Evolutionary conservation across 371 early-diverging fungal species (phyloP).

Genomic region (Lichtheimia ornata): DNA sequence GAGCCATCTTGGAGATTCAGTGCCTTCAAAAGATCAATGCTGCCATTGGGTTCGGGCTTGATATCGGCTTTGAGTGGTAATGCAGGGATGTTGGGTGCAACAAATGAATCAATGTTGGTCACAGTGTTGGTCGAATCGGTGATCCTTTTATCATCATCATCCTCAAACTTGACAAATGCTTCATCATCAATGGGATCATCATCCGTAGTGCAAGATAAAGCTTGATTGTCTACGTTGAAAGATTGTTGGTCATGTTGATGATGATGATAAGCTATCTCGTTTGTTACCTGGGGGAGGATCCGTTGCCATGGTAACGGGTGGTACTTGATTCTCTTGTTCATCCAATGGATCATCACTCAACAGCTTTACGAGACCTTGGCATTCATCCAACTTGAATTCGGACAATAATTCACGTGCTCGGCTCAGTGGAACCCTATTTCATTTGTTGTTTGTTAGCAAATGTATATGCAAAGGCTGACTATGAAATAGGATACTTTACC

Average conservation of each 20-base stretch:
- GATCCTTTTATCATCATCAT: constrained; percentile 34
- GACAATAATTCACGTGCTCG: constrained; percentile 55
- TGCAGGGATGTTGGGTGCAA: constrained; percentile 4
- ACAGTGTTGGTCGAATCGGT: constrained; percentile 4
- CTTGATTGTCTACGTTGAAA: too few relatives aligned
- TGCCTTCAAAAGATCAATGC: not conserved
- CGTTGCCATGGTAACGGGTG: too few relatives aligned
- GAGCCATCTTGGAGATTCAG: constrained; percentile 30
- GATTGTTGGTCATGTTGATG: too few relatives aligned
- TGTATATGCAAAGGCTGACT: not conserved
- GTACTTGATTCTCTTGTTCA: constrained; percentile 6
- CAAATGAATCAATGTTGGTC: not conserved
- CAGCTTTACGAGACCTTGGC: constrained; percentile 44
- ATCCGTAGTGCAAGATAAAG: too few relatives aligned
- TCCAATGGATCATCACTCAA: constrained; percentile 45
- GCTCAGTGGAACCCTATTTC: constrained; percentile 45
- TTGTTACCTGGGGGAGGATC: too few relatives aligned
- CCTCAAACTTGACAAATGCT: constrained; percentile 51
- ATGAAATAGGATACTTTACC: constrained; percentile 17
- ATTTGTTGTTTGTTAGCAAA: not conserved
- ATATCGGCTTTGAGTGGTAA: constrained; percentile 3
- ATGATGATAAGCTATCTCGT: too few relatives aligned
- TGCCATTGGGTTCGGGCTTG: not conserved
- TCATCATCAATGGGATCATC: constrained; percentile 24
- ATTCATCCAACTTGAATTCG: constrained; percentile 50